phyloP scores from a whole-genome alignment of 2,329 filamentous ascomycete species.

The Onygenales sp. region DNA sequence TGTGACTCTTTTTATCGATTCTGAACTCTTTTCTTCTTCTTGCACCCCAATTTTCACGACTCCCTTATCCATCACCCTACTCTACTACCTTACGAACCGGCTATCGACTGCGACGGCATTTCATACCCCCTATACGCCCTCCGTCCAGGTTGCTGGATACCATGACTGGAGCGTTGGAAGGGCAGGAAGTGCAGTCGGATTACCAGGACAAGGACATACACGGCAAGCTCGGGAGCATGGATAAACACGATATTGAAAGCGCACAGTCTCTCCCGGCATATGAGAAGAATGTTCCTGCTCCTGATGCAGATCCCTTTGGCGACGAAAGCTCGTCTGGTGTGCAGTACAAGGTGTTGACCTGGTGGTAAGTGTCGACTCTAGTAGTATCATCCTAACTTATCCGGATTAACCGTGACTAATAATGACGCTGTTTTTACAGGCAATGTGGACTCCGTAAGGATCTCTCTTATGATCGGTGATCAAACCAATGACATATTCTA shows the following conservation, averaged over 20 bases:
- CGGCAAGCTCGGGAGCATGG: neutral
- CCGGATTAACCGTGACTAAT: neutral
- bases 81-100: neutral
- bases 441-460: slow-evolving; percentile 33
- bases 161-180: neutral
- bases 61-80: neutral
- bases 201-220: neutral
- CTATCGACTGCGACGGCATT: neutral
- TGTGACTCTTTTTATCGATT: no score
- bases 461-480: neutral
- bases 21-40: no score
- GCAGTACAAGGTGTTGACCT: slow-evolving; percentile 43
- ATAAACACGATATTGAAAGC: neutral
- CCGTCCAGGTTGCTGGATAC: neutral
- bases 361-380: slow-evolving; percentile 29
- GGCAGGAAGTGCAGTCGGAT: neutral
- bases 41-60: no score
- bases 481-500: slow-evolving; percentile 2
- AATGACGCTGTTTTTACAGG: slow-evolving; percentile 16
- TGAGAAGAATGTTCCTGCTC: neutral
- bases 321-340: slow-evolving; percentile 34
- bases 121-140: neutral
- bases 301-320: slow-evolving; percentile 28
- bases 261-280: neutral
- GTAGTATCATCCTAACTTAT: neutral